Percentiles rank a stretch among this genome's conserved stretches.
Evolutionary conservation across 2,329 filamentous ascomycete genomes (phyloP).

Genomic region (Fonsecaea multimorphosa): DNA sequence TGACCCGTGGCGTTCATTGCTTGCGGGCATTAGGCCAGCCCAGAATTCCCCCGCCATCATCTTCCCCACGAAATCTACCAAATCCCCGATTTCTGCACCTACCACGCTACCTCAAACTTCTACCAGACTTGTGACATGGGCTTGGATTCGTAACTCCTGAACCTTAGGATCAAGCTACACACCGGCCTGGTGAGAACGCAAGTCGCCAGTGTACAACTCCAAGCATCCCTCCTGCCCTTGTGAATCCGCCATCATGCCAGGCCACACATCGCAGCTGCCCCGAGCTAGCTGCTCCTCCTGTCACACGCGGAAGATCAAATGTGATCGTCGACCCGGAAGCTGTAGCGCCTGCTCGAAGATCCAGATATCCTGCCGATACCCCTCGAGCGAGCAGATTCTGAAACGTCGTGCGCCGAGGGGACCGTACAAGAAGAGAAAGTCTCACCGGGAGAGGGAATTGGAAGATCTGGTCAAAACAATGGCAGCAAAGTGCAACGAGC

Average conservation of each 20-base stretch:
- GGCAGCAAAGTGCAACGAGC: background rate
- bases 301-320: constrained; percentile 11
- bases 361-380: constrained; percentile 4
- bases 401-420: background rate
- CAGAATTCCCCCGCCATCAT: background rate
- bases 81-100: no score
- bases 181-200: background rate
- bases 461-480: constrained; percentile 8
- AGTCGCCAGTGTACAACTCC: background rate
- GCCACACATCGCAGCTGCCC: background rate
- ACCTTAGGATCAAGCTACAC: background rate
- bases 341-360: constrained; percentile 3
- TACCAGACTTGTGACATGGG: background rate
- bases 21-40: background rate
- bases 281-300: background rate
- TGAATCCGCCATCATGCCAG: background rate
- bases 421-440: constrained; percentile 14
- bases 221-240: background rate
- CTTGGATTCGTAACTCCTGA: background rate
- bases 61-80: background rate
- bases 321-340: background rate
- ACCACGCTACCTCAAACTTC: background rate
- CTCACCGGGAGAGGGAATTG: constrained; percentile 7
- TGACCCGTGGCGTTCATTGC: background rate
- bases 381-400: background rate